Conservation (phyloP, 306 rosid genomes). For the Fragaria iinumae region DNA sequence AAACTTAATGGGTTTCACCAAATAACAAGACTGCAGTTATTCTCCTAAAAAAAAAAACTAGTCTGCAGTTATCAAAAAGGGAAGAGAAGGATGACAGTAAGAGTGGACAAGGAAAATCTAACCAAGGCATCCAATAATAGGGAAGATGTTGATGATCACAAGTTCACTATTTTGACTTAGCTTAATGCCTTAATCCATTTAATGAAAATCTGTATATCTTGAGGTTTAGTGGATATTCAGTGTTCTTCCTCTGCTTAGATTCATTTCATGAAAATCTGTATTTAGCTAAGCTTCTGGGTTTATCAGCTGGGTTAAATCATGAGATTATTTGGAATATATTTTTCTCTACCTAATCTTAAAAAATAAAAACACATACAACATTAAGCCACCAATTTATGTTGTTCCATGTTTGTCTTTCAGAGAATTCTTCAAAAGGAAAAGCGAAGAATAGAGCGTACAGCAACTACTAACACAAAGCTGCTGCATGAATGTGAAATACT, state of each 20-base stretch:
- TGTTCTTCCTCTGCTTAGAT: background rate
- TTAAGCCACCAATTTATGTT: conserved; percentile 21
- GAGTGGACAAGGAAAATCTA: background rate
- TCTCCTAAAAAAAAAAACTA: background rate
- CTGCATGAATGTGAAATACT: conserved; percentile 86
- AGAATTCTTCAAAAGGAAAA: conserved; percentile 66
- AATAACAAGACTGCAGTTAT: background rate
- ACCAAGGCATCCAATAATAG: background rate
- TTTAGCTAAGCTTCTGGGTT: background rate
- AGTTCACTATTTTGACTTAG: background rate
- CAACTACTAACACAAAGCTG: conserved; percentile 59
- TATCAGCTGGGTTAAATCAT: background rate
- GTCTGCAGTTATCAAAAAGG: background rate
- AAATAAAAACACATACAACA: background rate
- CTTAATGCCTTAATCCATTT: background rate
- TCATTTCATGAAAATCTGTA: background rate
- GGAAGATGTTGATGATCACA: background rate
- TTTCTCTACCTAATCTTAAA: background rate
- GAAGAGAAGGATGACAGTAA: background rate
- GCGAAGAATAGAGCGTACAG: conserved; percentile 54
- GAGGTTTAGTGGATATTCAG: background rate
- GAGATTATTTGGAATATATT: background rate
- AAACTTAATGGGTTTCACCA: background rate
- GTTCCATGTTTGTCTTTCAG: conserved; percentile 41
- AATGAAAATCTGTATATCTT: background rate